A percentile compares a stretch with the other conserved stretches of the same genome.
phyloP scores from a whole-genome alignment of 1,284 basidiomycete species.

The Malassezia furfur region DNA sequence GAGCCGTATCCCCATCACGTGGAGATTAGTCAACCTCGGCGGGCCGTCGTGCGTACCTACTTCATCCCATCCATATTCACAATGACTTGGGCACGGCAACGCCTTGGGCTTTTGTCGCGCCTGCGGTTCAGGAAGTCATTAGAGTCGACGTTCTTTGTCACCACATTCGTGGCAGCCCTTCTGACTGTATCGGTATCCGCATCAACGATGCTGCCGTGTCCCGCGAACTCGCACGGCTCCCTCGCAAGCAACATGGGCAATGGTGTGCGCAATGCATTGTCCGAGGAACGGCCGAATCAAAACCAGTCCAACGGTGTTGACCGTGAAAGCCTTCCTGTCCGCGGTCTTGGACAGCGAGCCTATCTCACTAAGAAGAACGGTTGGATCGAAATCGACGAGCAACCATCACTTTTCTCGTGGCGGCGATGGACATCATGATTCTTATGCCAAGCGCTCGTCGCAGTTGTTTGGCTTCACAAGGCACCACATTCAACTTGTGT shows the following conservation, averaged over 20 bases:
- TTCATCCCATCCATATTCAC: not conserved
- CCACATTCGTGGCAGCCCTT: conserved; percentile 28
- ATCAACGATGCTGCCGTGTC: conserved; percentile 32
- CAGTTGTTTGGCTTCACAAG: no score
- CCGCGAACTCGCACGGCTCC: conserved; percentile 18
- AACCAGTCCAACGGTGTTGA: not conserved
- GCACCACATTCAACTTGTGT: no score
- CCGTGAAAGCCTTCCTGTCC: not conserved
- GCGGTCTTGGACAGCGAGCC: conserved; percentile 23
- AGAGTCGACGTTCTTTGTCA: conserved; percentile 24
- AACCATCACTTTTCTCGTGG: conserved; percentile 14
- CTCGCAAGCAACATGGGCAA: not conserved
- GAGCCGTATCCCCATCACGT: not conserved
- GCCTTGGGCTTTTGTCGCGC: not conserved
- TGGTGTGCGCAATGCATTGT: conserved; percentile 3
- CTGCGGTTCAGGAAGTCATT: conserved; percentile 4
- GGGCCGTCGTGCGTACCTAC: no score
- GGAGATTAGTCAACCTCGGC: conserved; percentile 3
- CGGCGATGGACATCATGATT: conserved; percentile 9
- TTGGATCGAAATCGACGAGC: conserved; percentile 33
- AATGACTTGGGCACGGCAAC: not conserved
- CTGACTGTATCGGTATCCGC: conserved; percentile 29
- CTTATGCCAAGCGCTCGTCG: no score
- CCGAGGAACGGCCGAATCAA: conserved; percentile 8
- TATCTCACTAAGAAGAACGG: conserved; percentile 25